These are phyloP conservation scores for Melampsora larici-populina DNA, from an alignment of 1,284 basidiomycete species.

Conservation along the genomic window DNA sequence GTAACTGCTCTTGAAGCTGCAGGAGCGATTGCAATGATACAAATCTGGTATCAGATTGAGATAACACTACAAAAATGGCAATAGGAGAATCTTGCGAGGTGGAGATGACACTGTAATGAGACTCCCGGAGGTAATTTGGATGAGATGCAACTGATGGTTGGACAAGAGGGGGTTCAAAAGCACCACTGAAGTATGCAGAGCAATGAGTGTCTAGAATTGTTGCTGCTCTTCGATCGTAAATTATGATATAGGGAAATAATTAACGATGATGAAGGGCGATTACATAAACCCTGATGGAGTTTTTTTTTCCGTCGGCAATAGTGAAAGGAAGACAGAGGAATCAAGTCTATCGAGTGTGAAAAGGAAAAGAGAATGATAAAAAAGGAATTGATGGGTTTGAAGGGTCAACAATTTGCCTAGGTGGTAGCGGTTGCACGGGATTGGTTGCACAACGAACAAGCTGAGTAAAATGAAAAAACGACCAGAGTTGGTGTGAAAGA, in stretches of 20 bases:
- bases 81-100: neutral
- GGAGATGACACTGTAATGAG: neutral
- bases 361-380: neutral
- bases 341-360: neutral
- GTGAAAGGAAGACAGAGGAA: neutral
- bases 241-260: neutral
- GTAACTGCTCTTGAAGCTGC: neutral
- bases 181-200: neutral
- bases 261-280: neutral
- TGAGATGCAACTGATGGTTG: neutral
- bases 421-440: neutral
- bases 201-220: neutral
- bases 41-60: neutral
- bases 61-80: neutral
- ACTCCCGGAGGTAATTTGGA: neutral
- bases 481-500: neutral
- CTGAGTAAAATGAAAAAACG: neutral
- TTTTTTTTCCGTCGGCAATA: neutral
- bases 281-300: neutral
- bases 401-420: neutral
- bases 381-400: neutral
- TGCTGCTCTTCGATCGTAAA: neutral
- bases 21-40: neutral
- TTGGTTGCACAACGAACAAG: neutral
- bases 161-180: neutral